Conservation (phyloP, 352 stramenopile species). For the Globisporangium nunn region DNA sequence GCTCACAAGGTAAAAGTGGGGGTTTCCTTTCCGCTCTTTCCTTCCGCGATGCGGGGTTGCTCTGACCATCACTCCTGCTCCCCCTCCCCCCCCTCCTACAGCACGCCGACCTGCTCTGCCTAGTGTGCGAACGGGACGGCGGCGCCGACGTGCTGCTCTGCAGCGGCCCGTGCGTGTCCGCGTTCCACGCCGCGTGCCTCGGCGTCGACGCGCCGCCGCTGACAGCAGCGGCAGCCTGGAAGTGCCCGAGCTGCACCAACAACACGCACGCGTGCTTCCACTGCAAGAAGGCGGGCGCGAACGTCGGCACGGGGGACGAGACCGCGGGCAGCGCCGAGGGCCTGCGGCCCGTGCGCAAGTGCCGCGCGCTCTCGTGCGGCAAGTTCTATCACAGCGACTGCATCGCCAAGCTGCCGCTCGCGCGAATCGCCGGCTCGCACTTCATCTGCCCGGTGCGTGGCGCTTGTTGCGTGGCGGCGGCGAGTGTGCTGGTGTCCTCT, state of each 20-base stretch:
- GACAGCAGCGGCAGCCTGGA: constrained; percentile 22
- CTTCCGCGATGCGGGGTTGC: not conserved
- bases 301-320: constrained; percentile 12
- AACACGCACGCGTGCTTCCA: constrained; percentile 75
- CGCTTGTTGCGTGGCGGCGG: no score
- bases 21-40: not conserved
- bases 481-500: no score
- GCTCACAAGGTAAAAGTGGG: not conserved
- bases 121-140: constrained; percentile 56
- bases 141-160: constrained; percentile 48
- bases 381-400: constrained; percentile 84
- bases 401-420: constrained; percentile 72
- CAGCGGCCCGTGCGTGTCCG: constrained; percentile 61
- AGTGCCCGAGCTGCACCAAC: constrained; percentile 47
- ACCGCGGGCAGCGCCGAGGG: not conserved
- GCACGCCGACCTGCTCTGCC: constrained; percentile 58
- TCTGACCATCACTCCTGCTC: not conserved
- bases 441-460: constrained; percentile 72
- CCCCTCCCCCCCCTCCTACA: not conserved
- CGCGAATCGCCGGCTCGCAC: constrained; percentile 63
- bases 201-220: not conserved
- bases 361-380: constrained; percentile 70
- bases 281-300: constrained; percentile 52
- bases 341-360: constrained; percentile 51
- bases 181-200: constrained; percentile 59